These are phyloP conservation scores for Telfairia occidentalis DNA, from an alignment of 331 rosid genomes.

Conservation along the genomic window DNA sequence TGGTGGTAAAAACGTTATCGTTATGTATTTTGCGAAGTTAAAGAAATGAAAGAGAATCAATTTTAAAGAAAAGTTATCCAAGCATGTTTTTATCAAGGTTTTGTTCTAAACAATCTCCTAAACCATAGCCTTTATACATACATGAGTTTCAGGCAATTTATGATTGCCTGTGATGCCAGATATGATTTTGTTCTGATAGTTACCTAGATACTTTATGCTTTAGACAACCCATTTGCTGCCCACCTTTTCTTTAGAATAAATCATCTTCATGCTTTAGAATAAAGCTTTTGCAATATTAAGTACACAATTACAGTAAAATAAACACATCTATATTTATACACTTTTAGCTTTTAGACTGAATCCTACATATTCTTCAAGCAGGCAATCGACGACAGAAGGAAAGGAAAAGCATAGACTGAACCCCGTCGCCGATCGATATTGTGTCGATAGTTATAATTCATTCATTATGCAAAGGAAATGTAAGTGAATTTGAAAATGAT, in stretches of 20 bases:
- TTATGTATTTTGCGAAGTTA: too few species aligned
- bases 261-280: too few species aligned
- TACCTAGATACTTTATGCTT: not conserved
- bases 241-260: too few species aligned
- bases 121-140: not conserved
- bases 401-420: conserved; percentile 42
- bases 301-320: too few species aligned
- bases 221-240: not conserved
- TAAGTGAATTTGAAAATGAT: not conserved
- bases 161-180: not conserved
- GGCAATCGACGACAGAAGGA: conserved; percentile 83
- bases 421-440: not conserved
- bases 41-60: not conserved
- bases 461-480: conserved; percentile 17
- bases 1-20: not conserved
- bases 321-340: too few species aligned
- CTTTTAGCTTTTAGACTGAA: not conserved
- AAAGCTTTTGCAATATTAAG: too few species aligned
- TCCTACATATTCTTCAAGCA: conserved; percentile 21
- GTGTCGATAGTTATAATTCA: conserved; percentile 18
- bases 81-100: not conserved
- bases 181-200: not conserved
- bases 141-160: not conserved
- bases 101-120: not conserved
- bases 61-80: not conserved